Evolutionary conservation across 331 rosid species (phyloP).

Genomic region (Dryas integrifolia): DNA sequence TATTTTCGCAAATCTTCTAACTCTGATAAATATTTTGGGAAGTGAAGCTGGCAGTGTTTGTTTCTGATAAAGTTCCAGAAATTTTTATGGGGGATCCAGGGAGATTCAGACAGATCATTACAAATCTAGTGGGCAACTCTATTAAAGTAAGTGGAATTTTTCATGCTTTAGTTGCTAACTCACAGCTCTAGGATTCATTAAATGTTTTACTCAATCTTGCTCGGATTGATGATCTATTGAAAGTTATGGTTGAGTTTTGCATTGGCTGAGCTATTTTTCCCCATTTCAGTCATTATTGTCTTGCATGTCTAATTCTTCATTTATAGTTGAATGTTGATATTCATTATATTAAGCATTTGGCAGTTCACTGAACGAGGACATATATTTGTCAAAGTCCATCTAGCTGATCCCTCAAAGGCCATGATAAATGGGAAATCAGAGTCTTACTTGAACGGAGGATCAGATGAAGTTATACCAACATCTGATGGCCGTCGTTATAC

Average conservation of each 20-base stretch:
- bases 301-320: slow-evolving; percentile 10
- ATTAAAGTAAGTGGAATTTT: slow-evolving; percentile 62
- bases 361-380: slow-evolving; percentile 99
- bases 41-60: slow-evolving; percentile 88
- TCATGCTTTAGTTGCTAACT: neutral
- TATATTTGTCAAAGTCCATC: slow-evolving; percentile 82
- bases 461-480: slow-evolving; percentile 43
- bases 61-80: slow-evolving; percentile 90
- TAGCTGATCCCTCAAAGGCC: slow-evolving; percentile 51
- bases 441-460: slow-evolving; percentile 49
- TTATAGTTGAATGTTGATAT: slow-evolving; percentile 8
- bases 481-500: slow-evolving; percentile 51
- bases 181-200: neutral
- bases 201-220: neutral
- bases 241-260: neutral
- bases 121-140: slow-evolving; percentile 97
- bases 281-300: neutral
- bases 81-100: slow-evolving; percentile 91
- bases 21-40: slow-evolving; percentile 35
- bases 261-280: slow-evolving; percentile 5
- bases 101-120: slow-evolving; percentile 91
- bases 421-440: slow-evolving; percentile 47
- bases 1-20: slow-evolving; percentile 26
- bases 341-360: slow-evolving; percentile 25
- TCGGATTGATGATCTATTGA: neutral